Base-by-base conservation (phyloP, 2,329 filamentous ascomycete genomes). In the Fusarium tricinctum region DNA sequence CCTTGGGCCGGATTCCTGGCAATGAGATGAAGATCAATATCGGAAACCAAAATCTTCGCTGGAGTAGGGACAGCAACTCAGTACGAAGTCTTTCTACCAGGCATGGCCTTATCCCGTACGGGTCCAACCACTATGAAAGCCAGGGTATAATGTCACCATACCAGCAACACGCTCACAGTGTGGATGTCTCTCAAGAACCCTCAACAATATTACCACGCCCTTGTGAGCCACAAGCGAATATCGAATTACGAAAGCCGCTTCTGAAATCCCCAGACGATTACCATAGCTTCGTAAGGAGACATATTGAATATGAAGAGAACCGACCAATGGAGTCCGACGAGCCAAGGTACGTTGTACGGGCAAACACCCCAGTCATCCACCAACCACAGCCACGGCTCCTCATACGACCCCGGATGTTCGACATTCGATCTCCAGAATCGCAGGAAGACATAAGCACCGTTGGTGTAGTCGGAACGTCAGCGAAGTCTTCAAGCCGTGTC, bases 371-470 rank as follows among this genome's bases (percentile, higher is more conserved):
- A 30, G 44, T 66, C 10, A 67, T 76, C n/a, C 59, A 75, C 26
- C 74, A 78, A 15, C 76, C 76, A 30, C 73, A 68, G 23, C 76
- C 76, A n/a, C n/a, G n/a, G n/a, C n/a, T n/a, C n/a, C n/a, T n/a
- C 13, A 51, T 20, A 38, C 53, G 30, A n/a, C 51, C 54, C 13
- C 22, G 30, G 3, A 28, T 70, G n/a, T 44, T 73, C 22, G 53
- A 62, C 30, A 42, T 60, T 17, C 38, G 46, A 9, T 70, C 71
- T 20, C 65, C 70, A 14, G 55, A 54, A 9, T 12, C 39, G 4
- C 44, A 70, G 17, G 65, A 67, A 8, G 32, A 50, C 30, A 39
- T 45, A 13, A 75, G 73, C 39, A 51, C 38, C 2, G 30, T 51
- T 28, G 69, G 57, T n/a, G 60, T 68, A 20, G 39, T 63, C 26